phyloP scores from a whole-genome alignment of 352 stramenopile genomes.

The Globisporangium megalacanthum region DNA sequence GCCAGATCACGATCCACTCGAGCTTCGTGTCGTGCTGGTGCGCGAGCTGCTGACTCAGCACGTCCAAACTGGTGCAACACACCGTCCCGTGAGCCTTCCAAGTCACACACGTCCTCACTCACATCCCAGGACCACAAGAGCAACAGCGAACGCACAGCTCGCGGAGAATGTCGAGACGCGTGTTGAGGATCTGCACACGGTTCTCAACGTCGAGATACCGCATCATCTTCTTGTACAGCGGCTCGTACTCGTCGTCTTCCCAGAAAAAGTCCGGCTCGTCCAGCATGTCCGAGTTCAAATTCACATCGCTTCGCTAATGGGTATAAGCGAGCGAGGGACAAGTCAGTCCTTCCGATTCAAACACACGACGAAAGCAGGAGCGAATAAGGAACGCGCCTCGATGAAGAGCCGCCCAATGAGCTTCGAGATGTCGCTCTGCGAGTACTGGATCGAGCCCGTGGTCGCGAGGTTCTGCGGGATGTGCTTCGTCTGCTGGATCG shows the following conservation, averaged over 20 bases:
- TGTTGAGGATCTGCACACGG: constrained; percentile 92
- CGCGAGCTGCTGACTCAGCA: constrained; percentile 89
- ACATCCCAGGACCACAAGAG: not conserved
- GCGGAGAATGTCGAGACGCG: constrained; percentile 88
- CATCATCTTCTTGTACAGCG: constrained; percentile 88
- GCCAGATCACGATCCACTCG: constrained; percentile 93
- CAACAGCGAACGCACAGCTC: constrained; percentile 66
- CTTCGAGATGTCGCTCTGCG: constrained; percentile 87
- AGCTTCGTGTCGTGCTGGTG: constrained; percentile 87
- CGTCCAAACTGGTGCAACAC: constrained; percentile 65
- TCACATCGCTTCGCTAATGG: constrained; percentile 85
- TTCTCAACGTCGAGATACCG: constrained; percentile 92
- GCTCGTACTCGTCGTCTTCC: constrained; percentile 92
- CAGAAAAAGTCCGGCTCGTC: constrained; percentile 94
- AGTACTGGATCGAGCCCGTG: constrained; percentile 89
- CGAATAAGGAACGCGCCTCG: constrained; percentile 23
- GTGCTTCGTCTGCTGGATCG: constrained; percentile 82
- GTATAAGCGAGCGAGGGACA: too few relatives aligned
- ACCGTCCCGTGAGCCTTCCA: too few relatives aligned
- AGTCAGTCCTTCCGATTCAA: not conserved
- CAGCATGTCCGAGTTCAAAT: constrained; percentile 93
- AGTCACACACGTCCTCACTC: not conserved
- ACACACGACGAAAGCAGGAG: constrained; percentile 15
- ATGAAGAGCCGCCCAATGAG: constrained; percentile 90
- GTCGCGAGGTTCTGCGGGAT: constrained; percentile 86